Percentiles rank a stretch among this genome's conserved stretches.
These are phyloP conservation scores for Yamadazyma philogaea DNA, from an alignment of 805 yeast genomes.

Conservation along the genomic window DNA sequence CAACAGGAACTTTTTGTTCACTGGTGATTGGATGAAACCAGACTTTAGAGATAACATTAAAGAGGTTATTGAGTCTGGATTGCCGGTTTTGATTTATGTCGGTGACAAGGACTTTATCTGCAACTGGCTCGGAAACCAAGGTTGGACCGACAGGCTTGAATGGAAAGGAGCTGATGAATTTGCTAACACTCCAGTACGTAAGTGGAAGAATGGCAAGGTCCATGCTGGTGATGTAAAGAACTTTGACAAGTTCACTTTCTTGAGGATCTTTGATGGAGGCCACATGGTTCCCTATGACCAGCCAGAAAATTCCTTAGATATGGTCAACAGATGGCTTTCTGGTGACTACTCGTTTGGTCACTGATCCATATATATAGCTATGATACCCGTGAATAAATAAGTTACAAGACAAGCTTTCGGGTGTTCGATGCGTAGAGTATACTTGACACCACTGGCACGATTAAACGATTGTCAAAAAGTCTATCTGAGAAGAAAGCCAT, in stretches of 20 bases:
- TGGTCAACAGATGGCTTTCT: slow-evolving; percentile 81
- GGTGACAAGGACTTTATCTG: slow-evolving; percentile 93
- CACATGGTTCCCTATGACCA: slow-evolving; percentile 95
- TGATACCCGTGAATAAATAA: slow-evolving; percentile 1
- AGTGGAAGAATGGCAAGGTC: slow-evolving; percentile 41
- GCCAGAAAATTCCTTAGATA: slow-evolving; percentile 70
- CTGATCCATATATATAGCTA: background rate
- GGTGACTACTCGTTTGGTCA: slow-evolving; percentile 48
- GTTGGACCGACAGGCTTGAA: slow-evolving; percentile 68
- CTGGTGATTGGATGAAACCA: slow-evolving; percentile 93
- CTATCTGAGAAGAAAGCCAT: no score
- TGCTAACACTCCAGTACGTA: slow-evolving; percentile 35
- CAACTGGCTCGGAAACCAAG: slow-evolving; percentile 88
- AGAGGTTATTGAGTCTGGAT: slow-evolving; percentile 59
- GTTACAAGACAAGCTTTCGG: no score
- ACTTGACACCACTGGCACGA: background rate
- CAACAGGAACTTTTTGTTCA: slow-evolving; percentile 72
- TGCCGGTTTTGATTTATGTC: slow-evolving; percentile 87
- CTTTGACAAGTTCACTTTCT: slow-evolving; percentile 69
- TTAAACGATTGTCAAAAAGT: no score
- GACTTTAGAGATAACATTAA: slow-evolving; percentile 53
- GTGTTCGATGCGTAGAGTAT: background rate
- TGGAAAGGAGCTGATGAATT: slow-evolving; percentile 60
- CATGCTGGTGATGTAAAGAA: slow-evolving; percentile 73
- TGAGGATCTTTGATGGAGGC: slow-evolving; percentile 85